phyloP scores from a whole-genome alignment of 1,284 basidiomycete species.

The Kalmanozyma brasiliensis region DNA sequence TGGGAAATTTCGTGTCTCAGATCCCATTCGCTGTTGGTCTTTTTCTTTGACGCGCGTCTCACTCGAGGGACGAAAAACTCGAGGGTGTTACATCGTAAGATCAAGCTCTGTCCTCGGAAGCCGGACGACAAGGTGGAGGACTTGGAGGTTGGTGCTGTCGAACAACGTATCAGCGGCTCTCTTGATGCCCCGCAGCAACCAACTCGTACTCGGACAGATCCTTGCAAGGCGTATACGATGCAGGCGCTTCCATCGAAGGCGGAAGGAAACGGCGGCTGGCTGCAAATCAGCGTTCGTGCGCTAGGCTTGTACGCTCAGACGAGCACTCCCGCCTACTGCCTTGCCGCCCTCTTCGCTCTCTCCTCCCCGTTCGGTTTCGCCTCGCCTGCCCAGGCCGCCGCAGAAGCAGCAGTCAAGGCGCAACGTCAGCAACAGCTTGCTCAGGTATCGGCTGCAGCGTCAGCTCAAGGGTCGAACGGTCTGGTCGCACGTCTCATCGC shows the following conservation, averaged over 20 bases:
- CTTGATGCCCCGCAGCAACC: no score
- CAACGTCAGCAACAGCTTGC: constrained; percentile 32
- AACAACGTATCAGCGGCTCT: no score
- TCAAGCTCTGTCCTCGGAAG: constrained; percentile 1
- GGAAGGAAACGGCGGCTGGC: constrained; percentile 11
- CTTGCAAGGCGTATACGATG: constrained; percentile 8
- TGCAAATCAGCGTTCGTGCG: constrained; percentile 16
- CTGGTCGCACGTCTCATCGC: constrained; percentile 38
- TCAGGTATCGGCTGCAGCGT: constrained; percentile 10
- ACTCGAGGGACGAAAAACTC: not conserved
- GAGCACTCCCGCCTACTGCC: constrained; percentile 45
- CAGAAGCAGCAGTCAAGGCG: constrained; percentile 28
- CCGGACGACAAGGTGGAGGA: constrained; percentile 11
- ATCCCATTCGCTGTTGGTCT: constrained; percentile 19
- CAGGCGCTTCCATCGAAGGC: not conserved
- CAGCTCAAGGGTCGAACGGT: constrained; percentile 8
- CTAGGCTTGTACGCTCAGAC: constrained; percentile 41
- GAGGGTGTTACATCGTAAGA: not conserved
- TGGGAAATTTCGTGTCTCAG: constrained; percentile 18
- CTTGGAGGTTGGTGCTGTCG: not conserved
- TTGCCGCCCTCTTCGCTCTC: constrained; percentile 46
- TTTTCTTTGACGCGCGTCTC: not conserved
- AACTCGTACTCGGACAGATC: no score
- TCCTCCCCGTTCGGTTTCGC: constrained; percentile 56
- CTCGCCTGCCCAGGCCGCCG: constrained; percentile 41